These are phyloP conservation scores for Oenanthe sinensis DNA, from an alignment of 129 eudicot genomes.

Conservation along the genomic window DNA sequence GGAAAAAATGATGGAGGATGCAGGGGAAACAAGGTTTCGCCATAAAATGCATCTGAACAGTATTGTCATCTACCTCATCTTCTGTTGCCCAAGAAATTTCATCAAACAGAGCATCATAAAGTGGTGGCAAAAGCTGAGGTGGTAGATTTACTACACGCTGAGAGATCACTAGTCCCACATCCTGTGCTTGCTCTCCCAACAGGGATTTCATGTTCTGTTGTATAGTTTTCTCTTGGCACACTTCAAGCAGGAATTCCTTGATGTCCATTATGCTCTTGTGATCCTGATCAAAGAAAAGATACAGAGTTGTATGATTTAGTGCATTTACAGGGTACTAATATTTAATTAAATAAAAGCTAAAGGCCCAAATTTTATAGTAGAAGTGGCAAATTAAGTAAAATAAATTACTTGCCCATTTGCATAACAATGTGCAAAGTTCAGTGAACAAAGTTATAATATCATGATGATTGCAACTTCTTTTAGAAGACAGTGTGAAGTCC, in stretches of 20 bases:
- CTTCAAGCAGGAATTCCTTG: conserved; percentile 47
- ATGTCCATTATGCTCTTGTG: conserved; percentile 55
- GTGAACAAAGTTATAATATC: not conserved
- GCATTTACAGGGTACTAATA: not conserved
- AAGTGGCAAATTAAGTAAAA: not conserved
- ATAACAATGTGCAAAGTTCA: not conserved
- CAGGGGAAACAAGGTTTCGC: not conserved
- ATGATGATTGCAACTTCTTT: not conserved
- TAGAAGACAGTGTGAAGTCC: not conserved
- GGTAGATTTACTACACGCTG: conserved; percentile 88
- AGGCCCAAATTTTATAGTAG: not conserved
- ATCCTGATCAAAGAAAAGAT: conserved; percentile 32
- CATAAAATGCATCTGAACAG: not conserved
- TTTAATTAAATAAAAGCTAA: not conserved
- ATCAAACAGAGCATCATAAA: conserved; percentile 83
- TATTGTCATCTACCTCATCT: conserved; percentile 65
- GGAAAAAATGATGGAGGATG: not conserved
- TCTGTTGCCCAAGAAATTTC: conserved; percentile 93
- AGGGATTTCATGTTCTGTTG: conserved; percentile 27
- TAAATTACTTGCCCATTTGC: not conserved
- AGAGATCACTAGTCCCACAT: conserved; percentile 82
- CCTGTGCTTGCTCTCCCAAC: conserved; percentile 43
- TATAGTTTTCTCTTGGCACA: conserved; percentile 35
- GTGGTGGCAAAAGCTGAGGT: conserved; percentile 85
- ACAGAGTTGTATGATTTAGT: not conserved